Conservation (phyloP, 73 alveolate species). For the Paraurostyla sp. region DNA sequence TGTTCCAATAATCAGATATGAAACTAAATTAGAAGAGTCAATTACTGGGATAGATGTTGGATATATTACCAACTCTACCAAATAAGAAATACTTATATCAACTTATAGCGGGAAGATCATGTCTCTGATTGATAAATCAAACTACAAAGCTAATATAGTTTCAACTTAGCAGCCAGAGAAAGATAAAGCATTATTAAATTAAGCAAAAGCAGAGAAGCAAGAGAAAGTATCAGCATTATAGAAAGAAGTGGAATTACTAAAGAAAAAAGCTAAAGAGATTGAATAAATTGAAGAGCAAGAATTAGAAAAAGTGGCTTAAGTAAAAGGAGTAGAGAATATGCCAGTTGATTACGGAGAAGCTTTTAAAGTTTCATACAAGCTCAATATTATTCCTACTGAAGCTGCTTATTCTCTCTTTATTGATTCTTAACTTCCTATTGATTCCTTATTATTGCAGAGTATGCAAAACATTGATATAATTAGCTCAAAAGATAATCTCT, state of each 20-base stretch:
- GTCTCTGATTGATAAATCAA: slow-evolving; percentile 31
- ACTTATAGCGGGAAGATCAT: slow-evolving; percentile 69
- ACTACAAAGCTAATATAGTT: not conserved
- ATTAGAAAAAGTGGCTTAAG: slow-evolving; percentile 21
- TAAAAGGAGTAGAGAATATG: not conserved
- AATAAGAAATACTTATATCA: slow-evolving; percentile 61
- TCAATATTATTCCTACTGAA: slow-evolving; percentile 65
- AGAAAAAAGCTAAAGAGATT: slow-evolving; percentile 57
- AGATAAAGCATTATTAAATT: not conserved
- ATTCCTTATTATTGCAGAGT: slow-evolving; percentile 40
- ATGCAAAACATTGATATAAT: slow-evolving; percentile 58
- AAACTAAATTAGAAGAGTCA: slow-evolving; percentile 60
- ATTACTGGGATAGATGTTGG: slow-evolving; percentile 77
- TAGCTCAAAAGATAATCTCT: slow-evolving; percentile 29
- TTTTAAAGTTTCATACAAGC: slow-evolving; percentile 64
- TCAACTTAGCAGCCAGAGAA: not conserved
- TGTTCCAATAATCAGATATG: slow-evolving; percentile 53
- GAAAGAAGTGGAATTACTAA: slow-evolving; percentile 48
- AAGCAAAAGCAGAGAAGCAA: slow-evolving; percentile 37
- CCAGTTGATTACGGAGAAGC: slow-evolving; percentile 35
- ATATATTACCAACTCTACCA: slow-evolving; percentile 32
- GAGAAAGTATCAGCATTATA: slow-evolving; percentile 48
- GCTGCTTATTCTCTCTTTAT: slow-evolving; percentile 67
- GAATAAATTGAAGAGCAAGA: slow-evolving; percentile 30
- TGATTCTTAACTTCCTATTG: slow-evolving; percentile 61